Evolutionary conservation across 352 stramenopile genomes (phyloP), one percentile per base, ranked within the genome.

Genomic region (Pythium phragmiticola): DNA sequence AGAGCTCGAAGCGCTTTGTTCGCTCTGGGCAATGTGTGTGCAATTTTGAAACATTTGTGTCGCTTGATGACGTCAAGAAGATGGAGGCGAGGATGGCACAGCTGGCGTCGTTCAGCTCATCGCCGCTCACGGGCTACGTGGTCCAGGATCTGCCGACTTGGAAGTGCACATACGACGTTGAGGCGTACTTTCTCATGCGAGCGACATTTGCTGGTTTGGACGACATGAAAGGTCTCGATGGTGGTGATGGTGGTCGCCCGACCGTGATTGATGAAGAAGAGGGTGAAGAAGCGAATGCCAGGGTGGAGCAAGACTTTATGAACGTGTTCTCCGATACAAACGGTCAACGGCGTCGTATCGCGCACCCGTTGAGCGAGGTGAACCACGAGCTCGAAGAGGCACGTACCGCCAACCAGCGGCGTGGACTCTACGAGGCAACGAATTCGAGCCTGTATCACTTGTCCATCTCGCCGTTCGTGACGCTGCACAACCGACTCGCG

Each of bases 131-230:
- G 13, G 87, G 87, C 2, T 94, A 90, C 46, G 80, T 96, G 49
- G 84, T 92, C 55, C 85, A 86, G 33, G 87, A 96, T 64, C 65
- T 96, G 33, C 85, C 85, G 39, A 81, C 82, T 6, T 96, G 85
- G 87, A 92, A 94, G 60, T 94, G 87, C 55, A 93, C 82, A 0
- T 96, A 94, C 54, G 87, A 96, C 51, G 84, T 96, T 12, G 87
- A 96, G 66, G 87, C 84, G 19, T 96, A 91, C 55, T 94, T 87
- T 60, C 66, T 94, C 34, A 94, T 94, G 86, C 82, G 86, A 45
- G 86, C 86, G 6, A 90, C 84, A 9, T 93, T 89, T 50, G 90
- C 80, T 16, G 80, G 74, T 47, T 75, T 74, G 17, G 84, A 92
- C 19, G 80, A 94, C 5, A 56, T 54, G 42, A 75, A 62, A 55